Evolutionary conservation across 768 basidiomycete genomes (phyloP), one percentile per base, ranked within the genome.

Genomic region (Termitomyces titanicus): DNA sequence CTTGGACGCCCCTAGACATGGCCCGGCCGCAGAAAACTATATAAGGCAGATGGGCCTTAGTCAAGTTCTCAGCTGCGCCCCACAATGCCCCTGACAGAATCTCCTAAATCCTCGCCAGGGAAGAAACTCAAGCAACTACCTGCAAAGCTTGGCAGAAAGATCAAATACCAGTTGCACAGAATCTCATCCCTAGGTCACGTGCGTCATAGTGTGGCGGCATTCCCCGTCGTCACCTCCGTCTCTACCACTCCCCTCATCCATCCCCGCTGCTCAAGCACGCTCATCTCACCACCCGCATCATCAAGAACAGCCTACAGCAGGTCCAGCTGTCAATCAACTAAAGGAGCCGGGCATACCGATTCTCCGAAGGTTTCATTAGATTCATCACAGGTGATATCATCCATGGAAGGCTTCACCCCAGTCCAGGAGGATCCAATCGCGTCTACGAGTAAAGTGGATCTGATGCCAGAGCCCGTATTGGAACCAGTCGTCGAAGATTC

Each of bases 201-300:
- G 60, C 59, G 63, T 52, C 66, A 70, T 52, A 61, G 68, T 34
- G 44, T 55, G 0, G 58, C 64, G 37, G 59, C 61, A 48, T 63
- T 63, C 61, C 58, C 58, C 56, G 60, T 63, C 57, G 66, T 65
- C 46, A 61, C 63, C 43, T 62, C 65, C 58, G 62, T 66, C 50
- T 56, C 62, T 54, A 58, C 63, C 17, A 56, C 65, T 75, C 51
- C 79, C 76, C 64, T 75, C 72, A 59, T 79, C 77, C 67, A 67
- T 60, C 31, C 64, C 54, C 58, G 57, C 56, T 39, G 54, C 61
- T 54, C 40, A 60, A 47, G 66, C 62, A 29, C 58, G 46, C 46
- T 59, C 40, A 20, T 43, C 52, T 20, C 62, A 15, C 47, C 47
- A 3, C 60, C 62, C 38, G 47, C 58, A 9, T 63, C 61, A 27